A percentile compares a stretch with the other conserved stretches of the same genome.
These are phyloP conservation scores for Penicillium arizonense DNA, from an alignment of 495 filamentous ascomycete genomes.

Conservation along the genomic window DNA sequence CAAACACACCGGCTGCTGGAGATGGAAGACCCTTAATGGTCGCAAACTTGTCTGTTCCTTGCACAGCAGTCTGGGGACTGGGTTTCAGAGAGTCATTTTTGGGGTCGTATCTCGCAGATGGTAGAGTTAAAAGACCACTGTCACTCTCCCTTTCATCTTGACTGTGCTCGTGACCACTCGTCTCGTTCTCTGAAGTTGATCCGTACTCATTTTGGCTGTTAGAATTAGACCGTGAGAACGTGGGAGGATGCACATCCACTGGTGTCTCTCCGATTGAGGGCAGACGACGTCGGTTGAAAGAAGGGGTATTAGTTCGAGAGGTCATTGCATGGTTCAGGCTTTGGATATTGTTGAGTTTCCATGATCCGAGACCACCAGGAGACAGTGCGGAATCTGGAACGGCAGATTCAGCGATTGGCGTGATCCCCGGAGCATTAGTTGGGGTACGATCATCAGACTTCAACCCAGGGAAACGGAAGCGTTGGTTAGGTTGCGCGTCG, in stretches of 20 bases:
- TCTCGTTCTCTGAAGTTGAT: slow-evolving; percentile 45
- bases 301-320: slow-evolving; percentile 72
- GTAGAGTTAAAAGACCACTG: slow-evolving; percentile 36
- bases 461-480: slow-evolving; percentile 65
- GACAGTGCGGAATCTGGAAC: slow-evolving; percentile 83
- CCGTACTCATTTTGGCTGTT: slow-evolving; percentile 46
- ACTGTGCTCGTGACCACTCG: slow-evolving; percentile 26
- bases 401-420: slow-evolving; percentile 91
- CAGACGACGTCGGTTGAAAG: slow-evolving; percentile 65
- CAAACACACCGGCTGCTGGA: slow-evolving; percentile 55
- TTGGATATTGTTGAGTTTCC: slow-evolving; percentile 56
- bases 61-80: slow-evolving; percentile 54
- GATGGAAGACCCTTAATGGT: slow-evolving; percentile 56
- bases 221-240: slow-evolving; percentile 36
- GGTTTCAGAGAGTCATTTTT: slow-evolving; percentile 34
- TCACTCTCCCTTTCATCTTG: slow-evolving; percentile 29
- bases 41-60: slow-evolving; percentile 41
- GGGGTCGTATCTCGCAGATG: slow-evolving; percentile 52
- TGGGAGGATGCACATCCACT: slow-evolving; percentile 52
- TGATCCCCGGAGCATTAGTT: slow-evolving; percentile 71
- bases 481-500: slow-evolving; percentile 53
- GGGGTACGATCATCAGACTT: slow-evolving; percentile 71
- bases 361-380: slow-evolving; percentile 66
- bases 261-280: slow-evolving; percentile 84
- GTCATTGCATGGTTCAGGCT: slow-evolving; percentile 67